Evolutionary conservation across 768 basidiomycete genomes (phyloP).

Genomic region (Leucosporidium scottii): DNA sequence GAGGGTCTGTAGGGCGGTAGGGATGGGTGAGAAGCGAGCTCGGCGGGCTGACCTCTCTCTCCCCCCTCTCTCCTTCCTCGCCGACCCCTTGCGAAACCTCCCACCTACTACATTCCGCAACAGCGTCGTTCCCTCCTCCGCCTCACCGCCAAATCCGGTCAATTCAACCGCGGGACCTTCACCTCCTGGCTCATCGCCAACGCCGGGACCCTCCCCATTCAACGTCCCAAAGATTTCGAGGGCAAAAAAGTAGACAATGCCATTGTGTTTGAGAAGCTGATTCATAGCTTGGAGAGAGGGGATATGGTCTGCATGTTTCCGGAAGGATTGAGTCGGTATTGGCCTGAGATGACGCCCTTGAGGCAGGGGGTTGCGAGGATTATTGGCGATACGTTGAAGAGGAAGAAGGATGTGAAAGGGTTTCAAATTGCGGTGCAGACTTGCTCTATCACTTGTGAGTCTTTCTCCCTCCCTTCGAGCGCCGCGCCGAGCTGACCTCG

Average conservation of each 20-base stretch:
- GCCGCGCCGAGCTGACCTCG: background rate
- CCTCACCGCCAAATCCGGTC: conserved; percentile 78
- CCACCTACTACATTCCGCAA: background rate
- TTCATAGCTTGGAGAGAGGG: conserved; percentile 35
- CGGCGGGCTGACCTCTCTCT: background rate
- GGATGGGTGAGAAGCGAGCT: background rate
- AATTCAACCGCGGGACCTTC: conserved; percentile 74
- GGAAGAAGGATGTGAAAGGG: conserved; percentile 51
- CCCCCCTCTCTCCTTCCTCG: background rate
- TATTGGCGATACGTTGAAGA: conserved; percentile 66
- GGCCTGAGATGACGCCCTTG: conserved; percentile 76
- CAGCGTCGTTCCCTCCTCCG: conserved; percentile 72
- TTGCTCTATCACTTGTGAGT: conserved; percentile 79
- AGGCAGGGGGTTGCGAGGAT: conserved; percentile 83
- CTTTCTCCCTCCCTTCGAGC: conserved; percentile 39
- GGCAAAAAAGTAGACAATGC: conserved; percentile 58
- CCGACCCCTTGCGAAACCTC: conserved; percentile 1
- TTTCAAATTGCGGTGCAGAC: conserved; percentile 68
- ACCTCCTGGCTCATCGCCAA: conserved; percentile 86
- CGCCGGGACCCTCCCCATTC: conserved; percentile 76
- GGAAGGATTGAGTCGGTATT: conserved; percentile 77
- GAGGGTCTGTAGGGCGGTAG: background rate
- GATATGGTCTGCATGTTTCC: conserved; percentile 60
- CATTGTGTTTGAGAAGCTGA: conserved; percentile 59
- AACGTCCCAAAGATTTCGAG: conserved; percentile 62